Percentiles rank a stretch among this genome's conserved stretches.
Conservation (phyloP, 2,329 filamentous ascomycete genomes). For the Fusarium neocosmosporiellum region DNA sequence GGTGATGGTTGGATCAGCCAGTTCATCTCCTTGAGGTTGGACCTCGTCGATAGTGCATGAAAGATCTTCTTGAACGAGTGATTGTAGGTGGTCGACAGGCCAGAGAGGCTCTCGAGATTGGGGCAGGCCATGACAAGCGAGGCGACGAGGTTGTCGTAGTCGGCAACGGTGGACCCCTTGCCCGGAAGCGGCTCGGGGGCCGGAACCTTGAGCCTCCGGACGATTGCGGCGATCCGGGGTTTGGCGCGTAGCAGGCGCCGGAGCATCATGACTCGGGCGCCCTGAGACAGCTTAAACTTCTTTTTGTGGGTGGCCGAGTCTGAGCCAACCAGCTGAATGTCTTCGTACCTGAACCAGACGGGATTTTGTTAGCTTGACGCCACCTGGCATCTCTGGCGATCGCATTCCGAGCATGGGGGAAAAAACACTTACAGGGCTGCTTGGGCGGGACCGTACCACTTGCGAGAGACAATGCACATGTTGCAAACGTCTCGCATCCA, state of each 20-base stretch:
- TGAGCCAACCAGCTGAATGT: slow-evolving; percentile 68
- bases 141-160: slow-evolving; percentile 69
- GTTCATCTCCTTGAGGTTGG: slow-evolving; percentile 66
- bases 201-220: slow-evolving; percentile 67
- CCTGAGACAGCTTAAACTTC: slow-evolving; percentile 64
- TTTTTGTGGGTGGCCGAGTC: slow-evolving; percentile 68
- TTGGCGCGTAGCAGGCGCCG: slow-evolving; percentile 67
- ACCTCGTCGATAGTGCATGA: slow-evolving; percentile 69
- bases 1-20: slow-evolving; percentile 64
- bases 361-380: slow-evolving; percentile 22
- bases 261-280: slow-evolving; percentile 66
- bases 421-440: slow-evolving; percentile 58
- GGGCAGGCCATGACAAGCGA: slow-evolving; percentile 73
- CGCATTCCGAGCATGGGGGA: slow-evolving; percentile 2
- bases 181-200: slow-evolving; percentile 55
- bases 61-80: slow-evolving; percentile 67
- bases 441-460: slow-evolving; percentile 63
- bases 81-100: slow-evolving; percentile 65
- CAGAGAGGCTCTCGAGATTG: slow-evolving; percentile 69
- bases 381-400: slow-evolving; percentile 1
- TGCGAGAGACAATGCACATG: slow-evolving; percentile 62
- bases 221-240: slow-evolving; percentile 63
- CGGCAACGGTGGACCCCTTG: slow-evolving; percentile 50
- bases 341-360: slow-evolving; percentile 59
- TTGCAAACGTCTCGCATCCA: slow-evolving; percentile 71